phyloP scores from a whole-genome alignment of 768 basidiomycete genomes.

The Crepidotus variabilis region DNA sequence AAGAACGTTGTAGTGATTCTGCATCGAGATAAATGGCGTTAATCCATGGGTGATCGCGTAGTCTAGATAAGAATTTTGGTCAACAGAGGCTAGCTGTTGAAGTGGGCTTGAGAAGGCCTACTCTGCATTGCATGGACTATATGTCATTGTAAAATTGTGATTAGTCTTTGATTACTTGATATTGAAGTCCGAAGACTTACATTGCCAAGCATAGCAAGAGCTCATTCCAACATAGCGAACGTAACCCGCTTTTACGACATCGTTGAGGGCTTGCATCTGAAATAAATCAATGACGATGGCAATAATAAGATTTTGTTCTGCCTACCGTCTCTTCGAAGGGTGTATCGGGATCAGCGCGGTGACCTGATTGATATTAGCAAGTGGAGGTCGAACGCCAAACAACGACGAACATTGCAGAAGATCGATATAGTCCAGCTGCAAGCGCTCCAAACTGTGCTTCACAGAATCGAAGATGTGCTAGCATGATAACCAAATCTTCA shows the following conservation, averaged over 20 bases:
- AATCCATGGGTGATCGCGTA: constrained; percentile 57
- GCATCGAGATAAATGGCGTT: constrained; percentile 66
- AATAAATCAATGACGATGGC: background rate
- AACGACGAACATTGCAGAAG: constrained; percentile 57
- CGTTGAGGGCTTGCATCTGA: constrained; percentile 66
- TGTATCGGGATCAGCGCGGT: constrained; percentile 53
- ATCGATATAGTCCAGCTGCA: constrained; percentile 77
- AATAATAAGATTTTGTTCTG: background rate
- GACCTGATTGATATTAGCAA: constrained; percentile 29
- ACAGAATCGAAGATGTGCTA: constrained; percentile 75
- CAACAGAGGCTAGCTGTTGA: background rate
- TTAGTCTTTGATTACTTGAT: background rate
- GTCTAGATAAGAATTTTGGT: constrained; percentile 27
- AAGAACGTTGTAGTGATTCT: constrained; percentile 58
- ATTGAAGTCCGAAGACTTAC: constrained; percentile 23
- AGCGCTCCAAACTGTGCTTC: constrained; percentile 55
- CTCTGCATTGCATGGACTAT: constrained; percentile 57
- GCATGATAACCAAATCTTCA: constrained; percentile 6
- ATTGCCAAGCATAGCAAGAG: constrained; percentile 53
- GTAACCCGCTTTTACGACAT: constrained; percentile 63
- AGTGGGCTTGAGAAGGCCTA: constrained; percentile 9
- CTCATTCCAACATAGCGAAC: constrained; percentile 61
- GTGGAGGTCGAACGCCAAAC: background rate
- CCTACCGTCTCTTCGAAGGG: constrained; percentile 56
- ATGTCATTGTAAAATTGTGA: background rate